Base-by-base conservation (phyloP, 129 eudicot genomes). In the Artemisia annua region DNA sequence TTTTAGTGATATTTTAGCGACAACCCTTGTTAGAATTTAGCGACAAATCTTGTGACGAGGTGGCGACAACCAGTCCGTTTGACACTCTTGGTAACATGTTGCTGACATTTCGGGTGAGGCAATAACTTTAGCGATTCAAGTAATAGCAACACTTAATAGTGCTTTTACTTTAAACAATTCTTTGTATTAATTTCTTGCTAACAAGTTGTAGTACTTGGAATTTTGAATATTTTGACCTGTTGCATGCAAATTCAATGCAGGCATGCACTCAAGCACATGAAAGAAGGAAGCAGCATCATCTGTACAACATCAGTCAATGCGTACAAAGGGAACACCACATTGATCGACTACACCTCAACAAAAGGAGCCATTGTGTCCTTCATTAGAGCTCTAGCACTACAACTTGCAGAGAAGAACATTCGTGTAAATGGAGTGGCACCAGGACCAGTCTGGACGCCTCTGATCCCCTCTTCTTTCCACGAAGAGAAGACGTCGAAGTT, bases 381-480 rank as follows among this genome's bases (percentile, higher is more conserved):
- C 79, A 94, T 84, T 1, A 77, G 98, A 58, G 97, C 85, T 15
- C 85, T 94, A 5, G 87, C 97, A 1, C 84, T 94, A 10, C 96
- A 94, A 77, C 80, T 94, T 1, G 92, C 78, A 4, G n/a, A 75
- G 3, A 86, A 74, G 46, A 91, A 93, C 0, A 94, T 90, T 4
- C 82, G 98, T 0, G 98, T 94, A 0, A 94, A 94, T 10, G 98
- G 96, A 0, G 97, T 94, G 11, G 98, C 98, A 0, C 98, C 97
- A 0, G 98, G 98, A 0, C 98, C 98, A 0, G 78, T 93, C 2
- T 94, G 98, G 98, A 94, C 98, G 0, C 98, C 98, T 0, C 68
- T 94, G 67, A 94, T 90, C 24, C 97, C 96, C 1, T 79, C 98
- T 1, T 90, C 98, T 0, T 88, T 90, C 52, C 48, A 59, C 1